Conservation (phyloP, 192 early-diverging fungal species). For the Allomyces macrogynus region DNA sequence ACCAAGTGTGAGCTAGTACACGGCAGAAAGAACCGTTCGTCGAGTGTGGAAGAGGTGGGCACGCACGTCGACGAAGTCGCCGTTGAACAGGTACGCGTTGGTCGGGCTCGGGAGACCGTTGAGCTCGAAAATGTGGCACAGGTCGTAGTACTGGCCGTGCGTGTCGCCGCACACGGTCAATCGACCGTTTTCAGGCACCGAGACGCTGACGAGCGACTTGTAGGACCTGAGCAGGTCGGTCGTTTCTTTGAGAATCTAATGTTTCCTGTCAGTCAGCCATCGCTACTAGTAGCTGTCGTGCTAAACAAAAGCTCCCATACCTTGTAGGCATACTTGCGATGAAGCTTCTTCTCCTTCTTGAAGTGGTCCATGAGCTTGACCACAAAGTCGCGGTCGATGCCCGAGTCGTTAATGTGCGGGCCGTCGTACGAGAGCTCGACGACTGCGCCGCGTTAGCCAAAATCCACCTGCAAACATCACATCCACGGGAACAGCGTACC, state of each 20-base stretch:
- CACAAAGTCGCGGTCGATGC: constrained; percentile 63
- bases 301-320: constrained; percentile 7
- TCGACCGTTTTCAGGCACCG: constrained; percentile 45
- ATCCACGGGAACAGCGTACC: constrained; percentile 21
- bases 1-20: too few relatives aligned
- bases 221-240: constrained; percentile 51
- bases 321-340: constrained; percentile 67
- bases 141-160: constrained; percentile 96
- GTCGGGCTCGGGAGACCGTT: constrained; percentile 71
- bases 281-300: too few relatives aligned
- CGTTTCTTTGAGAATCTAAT: constrained; percentile 51
- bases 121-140: constrained; percentile 82
- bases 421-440: constrained; percentile 67
- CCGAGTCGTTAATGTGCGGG: constrained; percentile 50
- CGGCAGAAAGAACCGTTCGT: too few relatives aligned
- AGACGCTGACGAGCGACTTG: constrained; percentile 67
- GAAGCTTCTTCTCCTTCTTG: constrained; percentile 75
- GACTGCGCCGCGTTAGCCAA: constrained; percentile 21
- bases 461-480: constrained; percentile 9
- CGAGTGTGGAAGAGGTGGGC: neutral
- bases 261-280: neutral
- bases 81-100: constrained; percentile 85
- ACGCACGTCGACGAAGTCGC: constrained; percentile 71
- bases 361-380: constrained; percentile 52
- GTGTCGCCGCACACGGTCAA: constrained; percentile 96